Evolutionary conservation across 306 rosid species (phyloP), one percentile per base, ranked within the genome.

Genomic region (Carpinus viminea): DNA sequence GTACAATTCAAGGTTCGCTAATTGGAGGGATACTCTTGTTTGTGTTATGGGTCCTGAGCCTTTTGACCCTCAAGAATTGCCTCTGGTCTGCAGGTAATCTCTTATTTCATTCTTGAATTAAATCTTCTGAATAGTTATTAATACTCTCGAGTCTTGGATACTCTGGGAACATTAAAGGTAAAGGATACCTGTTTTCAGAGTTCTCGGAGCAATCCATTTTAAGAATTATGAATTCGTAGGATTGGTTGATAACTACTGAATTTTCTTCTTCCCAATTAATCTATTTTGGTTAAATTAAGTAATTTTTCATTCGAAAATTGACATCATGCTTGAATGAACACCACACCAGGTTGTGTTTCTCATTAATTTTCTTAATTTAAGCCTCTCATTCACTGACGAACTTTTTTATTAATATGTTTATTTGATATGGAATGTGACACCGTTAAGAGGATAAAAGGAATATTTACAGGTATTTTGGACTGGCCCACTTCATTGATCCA

Each of bases 11-110:
- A 86, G 64, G 15, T 80, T 72, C 75, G 88, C 88, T 24, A 84
- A 80, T 24, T 84, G 92, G 90, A 86, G 88, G 65, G 90, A 89
- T 45, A 64, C 80, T 57, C 47, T 86, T 47, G 64, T 28, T 7
- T 89, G 86, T 86, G 78, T 70, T 8, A 86, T 82, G 92, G 84
- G 74, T 38, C 80, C 84, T 57, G 80, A 75, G 28, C 84, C 62
- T 28, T 16, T 74, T 31, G 70, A 81, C 20, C 80, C 79, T 8
- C 61, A 55, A 77, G 79, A 83, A 7, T 70, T 87, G 24, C 89
- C 89, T 3, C 38, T 18, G 21, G 64, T 78, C 53, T 85, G 87
- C 76, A 82, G 88, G 91, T 87, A 18, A 13, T 50, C 20, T 4
- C 1, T 73, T 54, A 26, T 6, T 50, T 11, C 18, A 60, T 9